Evolutionary conservation across 2,329 filamentous ascomycete genomes (phyloP).

Genomic region (Botryotinia convoluta): DNA sequence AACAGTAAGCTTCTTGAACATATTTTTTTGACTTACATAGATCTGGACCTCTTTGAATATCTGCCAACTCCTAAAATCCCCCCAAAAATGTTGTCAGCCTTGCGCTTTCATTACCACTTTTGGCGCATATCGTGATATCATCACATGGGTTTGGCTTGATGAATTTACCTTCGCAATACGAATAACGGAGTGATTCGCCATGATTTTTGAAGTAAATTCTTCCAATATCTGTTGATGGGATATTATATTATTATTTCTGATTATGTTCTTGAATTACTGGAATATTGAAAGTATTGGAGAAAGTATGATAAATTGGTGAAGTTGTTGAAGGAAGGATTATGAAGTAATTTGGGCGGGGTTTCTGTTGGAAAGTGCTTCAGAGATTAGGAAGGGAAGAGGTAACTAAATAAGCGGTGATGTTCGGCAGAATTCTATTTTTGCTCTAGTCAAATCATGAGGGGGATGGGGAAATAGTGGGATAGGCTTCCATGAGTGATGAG

Average conservation of each 20-base stretch:
- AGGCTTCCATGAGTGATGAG: background rate
- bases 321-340: background rate
- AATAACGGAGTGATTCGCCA: slow-evolving; percentile 84
- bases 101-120: slow-evolving; percentile 31
- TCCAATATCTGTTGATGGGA: background rate
- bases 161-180: slow-evolving; percentile 73
- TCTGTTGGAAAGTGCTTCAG: background rate
- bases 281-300: background rate
- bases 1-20: background rate
- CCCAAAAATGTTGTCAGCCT: slow-evolving; percentile 40
- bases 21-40: slow-evolving; percentile 61
- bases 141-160: slow-evolving; percentile 32
- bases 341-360: background rate
- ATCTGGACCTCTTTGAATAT: slow-evolving; percentile 80
- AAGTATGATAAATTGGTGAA: background rate
- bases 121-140: background rate
- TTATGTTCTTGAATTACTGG: background rate
- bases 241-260: background rate
- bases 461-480: background rate
- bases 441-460: background rate
- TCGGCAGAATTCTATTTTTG: background rate
- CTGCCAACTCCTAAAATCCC: slow-evolving; percentile 68
- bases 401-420: background rate
- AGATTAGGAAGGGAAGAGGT: background rate
- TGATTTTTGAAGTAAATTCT: slow-evolving; percentile 36